Percentiles rank a stretch among this genome's conserved stretches.
Conservation (phyloP, 1,284 basidiomycete species). For the Austroboletus niveus region DNA sequence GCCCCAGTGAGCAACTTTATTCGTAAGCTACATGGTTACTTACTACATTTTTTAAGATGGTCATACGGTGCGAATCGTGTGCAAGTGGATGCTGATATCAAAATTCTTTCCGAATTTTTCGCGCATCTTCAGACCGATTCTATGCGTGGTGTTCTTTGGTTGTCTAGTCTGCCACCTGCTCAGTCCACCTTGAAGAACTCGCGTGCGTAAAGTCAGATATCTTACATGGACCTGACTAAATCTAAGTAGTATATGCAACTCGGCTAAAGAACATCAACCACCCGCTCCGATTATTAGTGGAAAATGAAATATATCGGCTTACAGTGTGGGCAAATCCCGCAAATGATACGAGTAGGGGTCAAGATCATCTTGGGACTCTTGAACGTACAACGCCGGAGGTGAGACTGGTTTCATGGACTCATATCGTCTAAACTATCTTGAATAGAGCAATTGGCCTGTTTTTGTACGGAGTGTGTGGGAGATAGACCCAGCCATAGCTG, state of each 20-base stretch:
- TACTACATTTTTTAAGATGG: slow-evolving; percentile 59
- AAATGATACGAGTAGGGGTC: slow-evolving; percentile 69
- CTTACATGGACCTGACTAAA: slow-evolving; percentile 4
- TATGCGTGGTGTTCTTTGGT: slow-evolving; percentile 60
- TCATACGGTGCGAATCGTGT: slow-evolving; percentile 90
- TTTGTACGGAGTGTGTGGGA: slow-evolving; percentile 81
- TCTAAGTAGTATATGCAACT: slow-evolving; percentile 50
- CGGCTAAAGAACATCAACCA: slow-evolving; percentile 65
- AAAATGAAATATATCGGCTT: slow-evolving; percentile 87
- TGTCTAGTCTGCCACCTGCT: slow-evolving; percentile 67
- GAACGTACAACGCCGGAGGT: slow-evolving; percentile 65
- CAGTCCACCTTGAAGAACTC: slow-evolving; percentile 45
- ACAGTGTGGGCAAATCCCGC: slow-evolving; percentile 91
- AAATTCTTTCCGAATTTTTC: slow-evolving; percentile 82
- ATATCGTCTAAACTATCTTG: slow-evolving; percentile 11
- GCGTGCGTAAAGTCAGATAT: slow-evolving; percentile 38
- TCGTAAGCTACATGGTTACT: not conserved
- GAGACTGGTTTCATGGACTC: slow-evolving; percentile 15
- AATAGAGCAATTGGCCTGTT: slow-evolving; percentile 66
- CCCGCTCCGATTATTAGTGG: slow-evolving; percentile 79
- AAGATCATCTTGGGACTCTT: slow-evolving; percentile 54
- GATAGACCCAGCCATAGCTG: slow-evolving; percentile 78
- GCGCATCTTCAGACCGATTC: slow-evolving; percentile 74
- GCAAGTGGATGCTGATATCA: slow-evolving; percentile 87
- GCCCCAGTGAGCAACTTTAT: slow-evolving; percentile 65